A percentile compares a stretch with the other conserved stretches of the same genome.
phyloP scores from a whole-genome alignment of 2,329 filamentous ascomycete species.

The Alternaria arbusti region DNA sequence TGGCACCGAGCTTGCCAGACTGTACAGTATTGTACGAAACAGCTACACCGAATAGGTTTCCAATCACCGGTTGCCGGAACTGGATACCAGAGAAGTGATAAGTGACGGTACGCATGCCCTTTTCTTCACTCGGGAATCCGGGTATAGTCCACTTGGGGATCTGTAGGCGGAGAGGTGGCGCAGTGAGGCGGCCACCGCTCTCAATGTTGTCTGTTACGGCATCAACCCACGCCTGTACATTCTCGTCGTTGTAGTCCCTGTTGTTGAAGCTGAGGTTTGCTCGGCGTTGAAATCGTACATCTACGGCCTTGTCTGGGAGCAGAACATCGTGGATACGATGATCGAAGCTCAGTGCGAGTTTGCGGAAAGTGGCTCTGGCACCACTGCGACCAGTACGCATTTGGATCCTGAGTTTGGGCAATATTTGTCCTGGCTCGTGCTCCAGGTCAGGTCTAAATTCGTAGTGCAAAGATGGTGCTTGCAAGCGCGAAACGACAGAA shows the following conservation, averaged over 20 bases:
- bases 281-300: conserved; percentile 35
- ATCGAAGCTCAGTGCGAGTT: conserved; percentile 29
- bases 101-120: conserved; percentile 18
- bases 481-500: conserved; percentile 4
- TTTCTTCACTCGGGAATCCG: conserved; percentile 14
- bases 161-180: conserved; percentile 32
- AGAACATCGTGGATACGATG: conserved; percentile 36
- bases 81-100: conserved; percentile 41
- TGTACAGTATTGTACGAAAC: conserved; percentile 32
- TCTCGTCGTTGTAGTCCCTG: conserved; percentile 11
- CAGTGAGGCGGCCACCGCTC: conserved; percentile 36
- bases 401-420: conserved; percentile 34
- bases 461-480: conserved; percentile 28
- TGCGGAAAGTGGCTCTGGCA: conserved; percentile 21
- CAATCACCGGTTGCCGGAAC: conserved; percentile 33
- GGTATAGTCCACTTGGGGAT: conserved; percentile 41
- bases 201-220: conserved; percentile 31
- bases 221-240: conserved; percentile 24
- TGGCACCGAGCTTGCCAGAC: conserved; percentile 37
- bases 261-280: conserved; percentile 21
- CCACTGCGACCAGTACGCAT: conserved; percentile 24
- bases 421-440: conserved; percentile 16
- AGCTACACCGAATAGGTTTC: conserved; percentile 13
- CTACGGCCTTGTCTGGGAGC: conserved; percentile 36
- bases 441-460: conserved; percentile 31